phyloP scores from a whole-genome alignment of 2,329 filamentous ascomycete genomes.

The Lasiodiplodia sp. region DNA sequence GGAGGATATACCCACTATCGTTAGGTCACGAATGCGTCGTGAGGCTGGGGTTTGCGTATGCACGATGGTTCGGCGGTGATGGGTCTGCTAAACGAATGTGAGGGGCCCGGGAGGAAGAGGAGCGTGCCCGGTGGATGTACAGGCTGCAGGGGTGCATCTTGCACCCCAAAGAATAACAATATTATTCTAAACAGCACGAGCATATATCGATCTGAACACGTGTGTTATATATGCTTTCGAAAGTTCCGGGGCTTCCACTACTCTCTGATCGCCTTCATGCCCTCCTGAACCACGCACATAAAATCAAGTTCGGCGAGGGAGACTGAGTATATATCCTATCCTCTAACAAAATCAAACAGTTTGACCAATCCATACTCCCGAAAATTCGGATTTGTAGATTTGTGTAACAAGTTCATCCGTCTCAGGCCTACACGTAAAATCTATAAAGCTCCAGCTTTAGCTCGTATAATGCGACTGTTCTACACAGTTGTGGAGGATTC shows the following conservation, averaged over 20 bases:
- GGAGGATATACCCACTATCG: constrained; percentile 21
- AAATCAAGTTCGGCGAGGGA: no score
- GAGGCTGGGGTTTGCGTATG: not conserved
- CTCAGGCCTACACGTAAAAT: no score
- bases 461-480: no score
- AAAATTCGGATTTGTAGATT: no score
- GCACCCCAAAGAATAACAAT: not conserved
- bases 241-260: not conserved
- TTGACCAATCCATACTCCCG: no score
- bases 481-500: no score
- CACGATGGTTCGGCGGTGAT: not conserved
- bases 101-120: not conserved
- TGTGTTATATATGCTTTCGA: not conserved
- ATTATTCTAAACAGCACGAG: not conserved
- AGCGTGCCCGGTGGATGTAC: not conserved
- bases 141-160: not conserved
- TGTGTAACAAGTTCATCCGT: no score
- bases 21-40: not conserved
- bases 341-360: no score
- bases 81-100: not conserved
- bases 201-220: not conserved
- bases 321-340: no score
- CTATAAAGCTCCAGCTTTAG: no score
- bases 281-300: no score
- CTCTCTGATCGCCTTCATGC: no score